Base-by-base conservation (phyloP, 2,329 filamentous ascomycete genomes). In the Lizonia empirigonia region DNA sequence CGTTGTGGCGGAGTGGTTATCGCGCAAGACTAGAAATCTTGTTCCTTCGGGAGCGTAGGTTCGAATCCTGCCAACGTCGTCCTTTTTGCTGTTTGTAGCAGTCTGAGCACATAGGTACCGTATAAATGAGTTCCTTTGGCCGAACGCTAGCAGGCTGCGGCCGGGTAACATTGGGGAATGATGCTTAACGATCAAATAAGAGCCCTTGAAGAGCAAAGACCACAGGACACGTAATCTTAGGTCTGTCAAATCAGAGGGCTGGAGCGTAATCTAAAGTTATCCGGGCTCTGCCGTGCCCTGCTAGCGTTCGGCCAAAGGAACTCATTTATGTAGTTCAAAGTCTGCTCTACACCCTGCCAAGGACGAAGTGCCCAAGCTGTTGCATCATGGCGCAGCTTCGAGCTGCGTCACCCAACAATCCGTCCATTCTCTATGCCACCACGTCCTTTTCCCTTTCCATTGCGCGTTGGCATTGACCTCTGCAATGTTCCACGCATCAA, bases 401-500 rank as follows among this genome's bases (percentile, higher is more conserved):
- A 18, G 30, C 29, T 44, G 34, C 48, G 29, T 24, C 42, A 33
- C 9, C 19, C 19, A 19, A 18, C 30, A 33, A n/a, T 9, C 13
- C 26, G 32, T n/a, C 35, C 8, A 8, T 2, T n/a, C 15, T 36
- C 29, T 35, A 79, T 79, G 77, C 69, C 76, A 48, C 70, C 67
- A 7, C 72, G 75, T 32, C 75, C 77, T 0, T 90, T 92, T 62
- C 86, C 87, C 1, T 78, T 85, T n/a, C 78, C 85, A 1, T 67
- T 93, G 12, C 80, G 81, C 39, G 77, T 96, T 44, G 91, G 91
- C 50, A 93, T 84, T 38, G 91, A 96, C 69, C 87, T 96, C 49
- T 91, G 89, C 71, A 80, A 81, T 50, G 81, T 91, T 50, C 73
- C 80, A 0, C 85, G 91, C 47, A 84, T 96, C 52, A 75, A 78